Base-by-base conservation (phyloP, 1,284 basidiomycete species). In the Cutaneotrichosporon sp. region DNA sequence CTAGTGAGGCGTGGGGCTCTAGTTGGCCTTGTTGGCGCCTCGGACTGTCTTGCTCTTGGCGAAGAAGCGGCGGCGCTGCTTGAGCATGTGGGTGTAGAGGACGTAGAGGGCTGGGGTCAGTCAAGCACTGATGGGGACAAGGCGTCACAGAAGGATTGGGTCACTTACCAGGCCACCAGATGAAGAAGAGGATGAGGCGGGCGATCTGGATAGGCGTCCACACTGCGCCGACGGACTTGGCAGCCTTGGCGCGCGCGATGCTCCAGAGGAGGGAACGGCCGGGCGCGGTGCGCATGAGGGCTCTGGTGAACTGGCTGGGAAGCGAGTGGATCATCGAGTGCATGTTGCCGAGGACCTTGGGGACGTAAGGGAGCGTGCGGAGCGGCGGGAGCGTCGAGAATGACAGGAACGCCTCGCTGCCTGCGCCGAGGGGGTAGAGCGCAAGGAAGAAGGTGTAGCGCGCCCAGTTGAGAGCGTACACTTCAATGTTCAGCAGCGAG, bases 151-250 rank as follows among this genome's bases (percentile, higher is more conserved):
- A 5, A 36, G 41, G 38, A 5, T 18, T n/a, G n/a, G n/a, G n/a
- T n/a, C n/a, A 78, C 82, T 66, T 74, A 92, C 91, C 84, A 52
- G 90, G 90, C 84, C 89, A 91, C 91, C 92, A 97, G 46, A 85
- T 78, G n/a, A 81, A 59, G 73, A 93, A 91, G 59, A 93, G 76
- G 4, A 74, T 69, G 0, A 79, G 81, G 20, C 85, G 81, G 46
- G 85, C 83, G 5, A 80, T 74, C 21, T 79, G 68, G 42, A 66
- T 61, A 56, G 63, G 64, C 8, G 58, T 63, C 72, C 72, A 74
- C 23, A 44, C 35, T 0, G 21, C 51, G n/a, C 38, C 37, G 18
- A 39, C n/a, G 13, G 15, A 3, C 15, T 35, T 21, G 10, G 51
- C 54, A 5, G 58, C 54, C 35, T 60, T 62, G 20, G 51, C 59